Percentiles rank a stretch among this genome's conserved stretches.
Evolutionary conservation across 768 basidiomycete genomes (phyloP).

Genomic region (Calvatia gigantea): DNA sequence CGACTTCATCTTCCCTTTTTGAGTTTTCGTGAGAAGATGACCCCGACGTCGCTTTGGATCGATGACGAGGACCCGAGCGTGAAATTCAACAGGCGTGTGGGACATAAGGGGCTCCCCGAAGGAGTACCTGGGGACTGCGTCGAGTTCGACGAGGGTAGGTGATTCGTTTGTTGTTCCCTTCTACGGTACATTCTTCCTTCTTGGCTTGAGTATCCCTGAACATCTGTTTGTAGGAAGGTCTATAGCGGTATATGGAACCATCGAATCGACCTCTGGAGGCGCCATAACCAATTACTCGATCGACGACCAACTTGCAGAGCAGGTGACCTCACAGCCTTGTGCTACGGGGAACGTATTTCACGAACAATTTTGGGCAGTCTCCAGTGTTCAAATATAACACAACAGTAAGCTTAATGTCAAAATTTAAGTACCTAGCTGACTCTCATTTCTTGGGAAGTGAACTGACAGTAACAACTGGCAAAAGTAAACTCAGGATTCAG

Average conservation of each 20-base stretch:
- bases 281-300: slow-evolving; percentile 33
- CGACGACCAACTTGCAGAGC: slow-evolving; percentile 24
- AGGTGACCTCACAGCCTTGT: slow-evolving; percentile 23
- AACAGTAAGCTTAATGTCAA: no score
- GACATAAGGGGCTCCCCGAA: slow-evolving; percentile 21
- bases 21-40: not conserved
- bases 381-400: slow-evolving; percentile 16
- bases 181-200: slow-evolving; percentile 21
- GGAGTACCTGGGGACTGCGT: slow-evolving; percentile 28
- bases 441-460: slow-evolving; percentile 21
- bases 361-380: slow-evolving; percentile 36
- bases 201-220: not conserved
- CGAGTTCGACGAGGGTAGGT: slow-evolving; percentile 29
- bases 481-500: slow-evolving; percentile 23
- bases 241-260: slow-evolving; percentile 32
- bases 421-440: not conserved
- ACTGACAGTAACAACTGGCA: slow-evolving; percentile 30
- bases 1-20: not conserved
- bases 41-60: slow-evolving; percentile 14
- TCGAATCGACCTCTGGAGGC: slow-evolving; percentile 32
- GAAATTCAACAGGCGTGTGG: slow-evolving; percentile 31
- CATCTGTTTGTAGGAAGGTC: slow-evolving; percentile 22
- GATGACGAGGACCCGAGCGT: slow-evolving; percentile 35
- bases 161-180: slow-evolving; percentile 33
- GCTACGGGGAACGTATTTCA: slow-evolving; percentile 24